Evolutionary conservation across 306 rosid genomes (phyloP), one percentile per base, ranked within the genome.

Genomic region (Vigna reflexopilosa): DNA sequence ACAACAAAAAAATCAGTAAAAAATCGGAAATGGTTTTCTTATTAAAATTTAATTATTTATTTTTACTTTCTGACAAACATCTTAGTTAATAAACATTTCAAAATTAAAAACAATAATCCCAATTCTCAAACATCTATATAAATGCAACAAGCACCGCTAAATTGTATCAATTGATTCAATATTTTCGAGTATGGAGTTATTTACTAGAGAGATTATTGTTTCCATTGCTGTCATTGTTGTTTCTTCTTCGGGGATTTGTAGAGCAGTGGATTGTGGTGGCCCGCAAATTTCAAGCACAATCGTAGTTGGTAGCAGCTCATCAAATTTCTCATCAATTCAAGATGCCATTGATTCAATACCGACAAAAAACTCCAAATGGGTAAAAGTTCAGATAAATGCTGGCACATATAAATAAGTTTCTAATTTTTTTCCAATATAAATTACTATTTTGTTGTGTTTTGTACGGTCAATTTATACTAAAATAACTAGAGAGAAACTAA

Each of bases 271-370:
- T n/a, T 81, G 80, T 68, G 71, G 71, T 8, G 80, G 54, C 12
- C 20, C 17, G 1, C 5, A 57, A 24, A 1, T 74, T 34, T 14
- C 80, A 47, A 8, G 6, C 36, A 71, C 82, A 34, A 54, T 85
- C 5, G 40, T 40, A 0, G 92, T 88, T 5, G 82, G 68, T 32
- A 44, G 70, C 1, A 82, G 79, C 7, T 34, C 38, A 36, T 49
- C 76, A 47, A 5, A 34, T 30, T 88, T 88, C 72, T 40, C 2
- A 3, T 74, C 84, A 7, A 20, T 88, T 7, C 90, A 88, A 77
- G 80, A 79, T 24, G 92, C 90, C 44, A 82, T 88, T 68, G 84
- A 88, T 66, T 84, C 83, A 6, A 45, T 88, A 26, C 56, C 71
- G 1, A 3, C 9, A 4, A 22, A 45, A 42, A 86, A 67, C 5